These are phyloP conservation scores for Prunus salicina DNA, from an alignment of 306 rosid species.

Conservation along the genomic window DNA sequence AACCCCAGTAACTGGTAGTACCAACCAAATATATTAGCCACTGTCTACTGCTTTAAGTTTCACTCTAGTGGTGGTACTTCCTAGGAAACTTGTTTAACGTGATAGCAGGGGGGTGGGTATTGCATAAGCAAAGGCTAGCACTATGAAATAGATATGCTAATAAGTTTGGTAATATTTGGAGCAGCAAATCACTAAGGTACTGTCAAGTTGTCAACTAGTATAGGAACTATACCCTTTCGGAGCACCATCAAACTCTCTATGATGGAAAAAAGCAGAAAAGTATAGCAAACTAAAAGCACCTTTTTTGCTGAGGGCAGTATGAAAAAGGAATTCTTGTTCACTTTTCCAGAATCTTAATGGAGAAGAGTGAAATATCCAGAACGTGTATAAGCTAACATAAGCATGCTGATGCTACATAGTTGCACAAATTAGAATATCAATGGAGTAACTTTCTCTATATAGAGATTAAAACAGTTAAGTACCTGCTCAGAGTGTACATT, in stretches of 20 bases:
- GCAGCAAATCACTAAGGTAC: not conserved
- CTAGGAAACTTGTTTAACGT: not conserved
- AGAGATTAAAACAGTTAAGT: conserved; percentile 14
- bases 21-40: conserved; percentile 2
- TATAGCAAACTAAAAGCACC: not conserved
- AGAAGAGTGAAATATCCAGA: not conserved
- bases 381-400: not conserved
- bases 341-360: not conserved
- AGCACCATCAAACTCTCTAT: not conserved
- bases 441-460: conserved; percentile 17
- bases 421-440: not conserved
- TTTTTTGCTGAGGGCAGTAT: not conserved
- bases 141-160: not conserved
- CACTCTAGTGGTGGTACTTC: not conserved
- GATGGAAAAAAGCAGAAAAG: not conserved
- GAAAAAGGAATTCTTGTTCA: not conserved
- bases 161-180: not conserved
- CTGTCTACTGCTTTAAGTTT: not conserved
- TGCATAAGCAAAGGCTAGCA: not conserved
- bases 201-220: not conserved
- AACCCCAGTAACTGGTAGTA: not conserved
- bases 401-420: not conserved
- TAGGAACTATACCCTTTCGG: not conserved
- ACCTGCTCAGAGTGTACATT: conserved; percentile 52
- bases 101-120: not conserved